Evolutionary conservation across 225 moss, liverwort and hornwort species (phyloP), one percentile per base, ranked within the genome.

Genomic region (Pseudisothecium myosuroides): DNA sequence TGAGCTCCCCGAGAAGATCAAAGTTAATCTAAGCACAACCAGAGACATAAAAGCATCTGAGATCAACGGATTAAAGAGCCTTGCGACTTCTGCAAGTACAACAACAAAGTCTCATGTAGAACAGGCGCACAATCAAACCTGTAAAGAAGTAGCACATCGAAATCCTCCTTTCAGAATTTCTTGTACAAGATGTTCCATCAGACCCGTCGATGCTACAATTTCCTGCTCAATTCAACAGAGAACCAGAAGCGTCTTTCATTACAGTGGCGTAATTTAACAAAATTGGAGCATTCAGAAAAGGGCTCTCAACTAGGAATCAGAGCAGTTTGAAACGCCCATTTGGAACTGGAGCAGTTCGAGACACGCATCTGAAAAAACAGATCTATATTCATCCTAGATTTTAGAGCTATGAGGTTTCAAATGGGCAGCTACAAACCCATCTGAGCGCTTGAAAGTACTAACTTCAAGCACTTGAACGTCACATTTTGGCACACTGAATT

Each of bases 141-240:
- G 96, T 83, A 95, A 83, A 82, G 95, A 96, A 49, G 94, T 92
- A 77, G 95, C 92, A 92, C 95, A 95, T 78, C 92, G 89, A 87
- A 96, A 96, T 80, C 96, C 96, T 89, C 92, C 93, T 90, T 92
- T 95, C 87, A 96, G 85, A 79, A 96, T 96, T 88, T 96, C 96
- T 86, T 88, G 83, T 58, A 96, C 81, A 45, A 96, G 91, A 91
- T 96, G 95, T 76, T 96, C 96, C 95, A 96, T 94, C 80, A 96
- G 89, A 61, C 96, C 96, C 32, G 93, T 94, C 77, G 95, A 95
- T 61, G 96, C 96, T 82, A 94, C 90, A 80, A 91, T 77, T 81
- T 91, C 95, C 95, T 95, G 93, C 86, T 75, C 88, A 82, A 76
- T 83, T 41, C 83, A 90, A 73, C 59, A 78, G 85, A 85, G 69